Conservation (phyloP, 257 asterid species). For the Nicotiana knightiana region DNA sequence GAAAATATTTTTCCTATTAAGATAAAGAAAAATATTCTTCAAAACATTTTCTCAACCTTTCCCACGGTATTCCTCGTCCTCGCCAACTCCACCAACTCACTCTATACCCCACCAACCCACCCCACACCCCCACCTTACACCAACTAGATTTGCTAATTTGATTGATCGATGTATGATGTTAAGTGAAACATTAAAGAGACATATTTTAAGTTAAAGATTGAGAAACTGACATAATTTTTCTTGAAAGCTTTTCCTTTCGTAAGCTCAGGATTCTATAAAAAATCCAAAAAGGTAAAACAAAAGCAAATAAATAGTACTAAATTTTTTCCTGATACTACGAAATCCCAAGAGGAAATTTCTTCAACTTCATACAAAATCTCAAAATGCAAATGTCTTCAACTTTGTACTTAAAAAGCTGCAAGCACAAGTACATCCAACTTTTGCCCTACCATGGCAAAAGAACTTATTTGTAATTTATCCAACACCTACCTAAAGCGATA, state of each 20-base stretch:
- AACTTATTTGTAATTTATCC: background rate
- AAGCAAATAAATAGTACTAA: background rate
- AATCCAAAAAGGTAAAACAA: background rate
- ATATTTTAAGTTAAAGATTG: background rate
- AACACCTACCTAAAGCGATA: background rate
- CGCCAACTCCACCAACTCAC: too few relatives aligned
- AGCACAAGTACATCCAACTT: background rate
- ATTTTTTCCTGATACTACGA: background rate
- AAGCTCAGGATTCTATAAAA: background rate
- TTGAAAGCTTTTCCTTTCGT: background rate
- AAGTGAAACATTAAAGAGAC: background rate
- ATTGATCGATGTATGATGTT: background rate
- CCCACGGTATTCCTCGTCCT: too few relatives aligned
- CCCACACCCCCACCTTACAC: background rate
- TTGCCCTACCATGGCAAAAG: background rate
- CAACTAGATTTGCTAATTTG: background rate
- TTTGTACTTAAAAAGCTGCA: background rate
- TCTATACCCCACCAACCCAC: too few relatives aligned
- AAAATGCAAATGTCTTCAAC: background rate
- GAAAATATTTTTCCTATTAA: too few relatives aligned
- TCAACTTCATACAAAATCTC: background rate
- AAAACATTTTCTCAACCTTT: too few relatives aligned
- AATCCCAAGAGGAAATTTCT: background rate
- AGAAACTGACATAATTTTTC: background rate
- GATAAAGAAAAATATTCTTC: too few relatives aligned